Evolutionary conservation across 1,284 basidiomycete genomes (phyloP).

Genomic region (Psilocybe mexicana): DNA sequence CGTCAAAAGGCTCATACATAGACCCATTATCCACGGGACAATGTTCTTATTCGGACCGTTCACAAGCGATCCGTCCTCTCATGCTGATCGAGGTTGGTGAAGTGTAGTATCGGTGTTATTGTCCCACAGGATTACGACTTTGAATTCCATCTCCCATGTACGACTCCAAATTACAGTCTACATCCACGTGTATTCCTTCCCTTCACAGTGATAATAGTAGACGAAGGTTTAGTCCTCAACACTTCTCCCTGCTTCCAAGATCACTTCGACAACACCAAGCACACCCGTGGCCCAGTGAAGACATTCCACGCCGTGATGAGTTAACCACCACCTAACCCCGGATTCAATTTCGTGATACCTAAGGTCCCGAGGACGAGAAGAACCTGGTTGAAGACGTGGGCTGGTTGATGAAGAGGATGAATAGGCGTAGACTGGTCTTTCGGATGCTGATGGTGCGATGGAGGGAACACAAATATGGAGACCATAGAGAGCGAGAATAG

Average conservation of each 20-base stretch:
- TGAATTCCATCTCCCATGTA: conserved; percentile 62
- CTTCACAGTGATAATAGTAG: conserved; percentile 46
- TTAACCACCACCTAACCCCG: conserved; percentile 53
- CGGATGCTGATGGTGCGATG: conserved; percentile 22
- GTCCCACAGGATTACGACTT: conserved; percentile 41
- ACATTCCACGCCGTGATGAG: conserved; percentile 58
- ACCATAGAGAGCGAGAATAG: conserved; percentile 49
- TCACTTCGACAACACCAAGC: conserved; percentile 42
- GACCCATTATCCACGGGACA: conserved; percentile 44
- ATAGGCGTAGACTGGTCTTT: conserved; percentile 3
- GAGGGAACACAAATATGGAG: conserved; percentile 39
- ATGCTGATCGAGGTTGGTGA: not conserved
- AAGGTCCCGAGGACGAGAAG: conserved; percentile 53
- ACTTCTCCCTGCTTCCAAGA: conserved; percentile 28
- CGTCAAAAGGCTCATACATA: not conserved
- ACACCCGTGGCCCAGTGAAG: conserved; percentile 48
- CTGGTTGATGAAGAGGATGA: conserved; percentile 13
- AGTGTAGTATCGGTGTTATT: not conserved
- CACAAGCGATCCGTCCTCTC: conserved; percentile 45
- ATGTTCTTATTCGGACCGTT: conserved; percentile 70
- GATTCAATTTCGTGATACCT: conserved; percentile 38
- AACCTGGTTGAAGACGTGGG: conserved; percentile 54
- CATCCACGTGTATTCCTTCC: conserved; percentile 68
- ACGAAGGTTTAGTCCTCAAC: conserved; percentile 41
- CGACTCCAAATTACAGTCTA: conserved; percentile 67